Percentiles rank a stretch among this genome's conserved stretches.
Conservation (phyloP, 2,329 filamentous ascomycete species). For the Dryadomyces quercivorus region DNA sequence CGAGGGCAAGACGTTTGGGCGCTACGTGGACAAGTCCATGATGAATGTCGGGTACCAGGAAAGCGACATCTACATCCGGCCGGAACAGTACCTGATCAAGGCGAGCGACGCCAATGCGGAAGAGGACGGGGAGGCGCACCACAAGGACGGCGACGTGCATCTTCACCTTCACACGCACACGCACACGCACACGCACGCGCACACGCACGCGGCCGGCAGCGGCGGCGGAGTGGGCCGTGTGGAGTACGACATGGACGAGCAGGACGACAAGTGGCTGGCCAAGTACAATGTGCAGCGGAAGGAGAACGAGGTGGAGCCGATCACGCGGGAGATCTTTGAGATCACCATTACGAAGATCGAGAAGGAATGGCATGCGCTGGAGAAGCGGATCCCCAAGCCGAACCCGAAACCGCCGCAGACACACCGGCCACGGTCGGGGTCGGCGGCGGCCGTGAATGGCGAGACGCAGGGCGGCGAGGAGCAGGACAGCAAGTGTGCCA, state of each 20-base stretch:
- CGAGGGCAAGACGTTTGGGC: slow-evolving; percentile 74
- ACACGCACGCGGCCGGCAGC: slow-evolving; percentile 6
- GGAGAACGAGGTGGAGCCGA: slow-evolving; percentile 61
- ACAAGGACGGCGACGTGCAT: slow-evolving; percentile 7
- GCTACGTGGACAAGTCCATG: slow-evolving; percentile 94
- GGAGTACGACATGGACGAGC: slow-evolving; percentile 99
- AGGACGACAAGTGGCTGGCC: slow-evolving; percentile 93
- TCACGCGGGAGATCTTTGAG: slow-evolving; percentile 90
- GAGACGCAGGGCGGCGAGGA: slow-evolving; percentile 82
- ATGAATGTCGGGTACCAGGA: slow-evolving; percentile 93
- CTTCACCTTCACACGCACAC: neutral
- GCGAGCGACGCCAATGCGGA: slow-evolving; percentile 46
- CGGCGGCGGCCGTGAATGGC: slow-evolving; percentile 88
- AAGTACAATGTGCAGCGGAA: slow-evolving; percentile 68
- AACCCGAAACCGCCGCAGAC: slow-evolving; percentile 95
- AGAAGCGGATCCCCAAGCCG: slow-evolving; percentile 93
- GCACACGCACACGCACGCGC: neutral
- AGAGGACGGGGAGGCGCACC: slow-evolving; percentile 39
- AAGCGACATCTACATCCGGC: slow-evolving; percentile 75
- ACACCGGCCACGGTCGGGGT: slow-evolving; percentile 83
- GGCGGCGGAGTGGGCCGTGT: slow-evolving; percentile 59
- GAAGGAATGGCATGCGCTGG: slow-evolving; percentile 93
- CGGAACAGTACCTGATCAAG: slow-evolving; percentile 60
- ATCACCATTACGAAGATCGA: slow-evolving; percentile 98
- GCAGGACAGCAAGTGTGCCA: slow-evolving; percentile 92